Evolutionary conservation across 129 eudicot species (phyloP), one percentile per base, ranked within the genome.

Genomic region (Erigeron canadensis): DNA sequence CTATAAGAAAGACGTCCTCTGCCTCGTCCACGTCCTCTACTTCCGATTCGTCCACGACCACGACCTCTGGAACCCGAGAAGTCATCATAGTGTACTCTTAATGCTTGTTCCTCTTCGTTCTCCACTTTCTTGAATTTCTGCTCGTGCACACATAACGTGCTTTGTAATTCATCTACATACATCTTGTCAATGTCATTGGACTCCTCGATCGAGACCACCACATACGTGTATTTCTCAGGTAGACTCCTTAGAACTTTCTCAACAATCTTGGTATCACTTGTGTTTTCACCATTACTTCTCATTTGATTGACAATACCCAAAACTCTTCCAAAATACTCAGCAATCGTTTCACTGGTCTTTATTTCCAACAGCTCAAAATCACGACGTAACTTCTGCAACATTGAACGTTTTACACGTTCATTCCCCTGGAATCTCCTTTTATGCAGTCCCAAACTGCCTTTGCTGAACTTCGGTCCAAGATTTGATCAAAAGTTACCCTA

Each of bases 141-240:
- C 34, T 28, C 34, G 34, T 50, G 17, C 16, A 44, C 48, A 1
- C 0, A 7, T 3, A 58, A 15, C 4, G 64, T 58, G n/a, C 64
- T 58, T 23, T 58, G 64, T 8, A 58, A 23, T 10, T 58, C 41
- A 0, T 58, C 64, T 3, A 58, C 23, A 2, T 40, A 21, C 64
- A 58, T 23, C 1, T 17, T 0, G 2, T 0, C 41, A 8, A 58
- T 23, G 10, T 58, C 16, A 0, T 23, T 58, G 0, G 64, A 58
- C 23, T 58, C 64, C 18, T 58, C 64, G 0, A 58, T 58, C 2
- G 64, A 58, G 3, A 58, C 64, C 64, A 58, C 64, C 40, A 58
- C 38, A 23, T 1, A 58, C 2, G 10, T 22, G 41, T 21, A 58
- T 23, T 58, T 58, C n/a, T 58, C 40, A 0, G 40, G 21, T 2